Conservation (phyloP, 768 basidiomycete species). For the Amanita polypyramis region DNA sequence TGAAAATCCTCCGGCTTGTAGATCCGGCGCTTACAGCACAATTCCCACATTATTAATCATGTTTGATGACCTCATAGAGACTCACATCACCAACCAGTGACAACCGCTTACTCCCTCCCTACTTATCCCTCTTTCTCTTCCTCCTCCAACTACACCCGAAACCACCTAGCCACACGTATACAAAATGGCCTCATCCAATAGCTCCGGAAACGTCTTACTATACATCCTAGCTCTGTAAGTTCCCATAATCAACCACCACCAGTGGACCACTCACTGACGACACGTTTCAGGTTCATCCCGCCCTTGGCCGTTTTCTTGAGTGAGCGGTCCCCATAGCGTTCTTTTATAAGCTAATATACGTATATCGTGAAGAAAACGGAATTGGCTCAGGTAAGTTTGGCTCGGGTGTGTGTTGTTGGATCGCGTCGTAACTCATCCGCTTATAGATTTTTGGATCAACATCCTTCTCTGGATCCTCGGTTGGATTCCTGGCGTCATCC, state of each 20-base stretch:
- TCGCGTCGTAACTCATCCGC: background rate
- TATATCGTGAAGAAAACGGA: background rate
- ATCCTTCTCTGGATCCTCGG: slow-evolving; percentile 18
- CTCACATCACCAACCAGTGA: too few relatives aligned
- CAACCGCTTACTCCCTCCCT: background rate
- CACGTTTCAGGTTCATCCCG: background rate
- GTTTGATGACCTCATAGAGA: background rate
- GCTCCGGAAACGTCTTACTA: background rate
- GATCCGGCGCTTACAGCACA: too few relatives aligned
- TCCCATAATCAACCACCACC: background rate
- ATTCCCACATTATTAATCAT: background rate
- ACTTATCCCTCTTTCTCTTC: background rate
- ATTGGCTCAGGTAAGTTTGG: background rate
- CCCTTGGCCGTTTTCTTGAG: slow-evolving; percentile 6
- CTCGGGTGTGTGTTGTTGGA: background rate
- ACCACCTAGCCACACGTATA: too few relatives aligned
- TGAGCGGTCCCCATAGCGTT: background rate
- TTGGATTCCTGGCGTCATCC: slow-evolving; percentile 36
- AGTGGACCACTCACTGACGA: background rate
- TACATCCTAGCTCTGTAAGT: slow-evolving; percentile 1
- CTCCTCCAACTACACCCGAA: background rate
- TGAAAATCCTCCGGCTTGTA: too few relatives aligned
- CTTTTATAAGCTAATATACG: background rate
- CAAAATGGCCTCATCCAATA: too few relatives aligned
- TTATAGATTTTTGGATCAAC: slow-evolving; percentile 7